phyloP scores from a whole-genome alignment of 768 basidiomycete species.

The Lactarius trivialis region DNA sequence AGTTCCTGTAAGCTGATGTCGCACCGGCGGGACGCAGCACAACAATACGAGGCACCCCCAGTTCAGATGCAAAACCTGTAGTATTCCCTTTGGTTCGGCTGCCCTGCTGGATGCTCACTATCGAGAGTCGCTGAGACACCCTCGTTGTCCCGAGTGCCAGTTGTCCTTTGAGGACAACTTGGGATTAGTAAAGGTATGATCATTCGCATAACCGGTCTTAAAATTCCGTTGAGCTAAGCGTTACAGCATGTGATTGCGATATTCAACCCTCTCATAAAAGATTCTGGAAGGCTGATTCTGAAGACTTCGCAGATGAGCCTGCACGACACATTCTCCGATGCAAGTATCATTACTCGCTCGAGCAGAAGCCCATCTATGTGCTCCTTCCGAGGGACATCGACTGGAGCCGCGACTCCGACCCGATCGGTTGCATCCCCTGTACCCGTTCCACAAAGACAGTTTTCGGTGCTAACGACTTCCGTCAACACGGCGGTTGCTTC shows the following conservation, averaged over 20 bases:
- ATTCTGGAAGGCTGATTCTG: slow-evolving; percentile 19
- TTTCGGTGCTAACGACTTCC: background rate
- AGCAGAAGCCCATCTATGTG: slow-evolving; percentile 13
- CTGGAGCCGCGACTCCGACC: background rate
- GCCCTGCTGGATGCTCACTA: slow-evolving; percentile 18
- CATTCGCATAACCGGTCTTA: background rate
- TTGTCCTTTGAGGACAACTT: slow-evolving; percentile 37
- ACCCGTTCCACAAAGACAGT: background rate
- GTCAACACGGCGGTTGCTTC: background rate
- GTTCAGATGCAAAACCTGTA: slow-evolving; percentile 13
- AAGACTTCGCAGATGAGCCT: slow-evolving; percentile 20
- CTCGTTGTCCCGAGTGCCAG: slow-evolving; percentile 40
- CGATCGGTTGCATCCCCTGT: slow-evolving; percentile 6
- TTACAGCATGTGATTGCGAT: slow-evolving; percentile 22
- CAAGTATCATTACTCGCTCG: slow-evolving; percentile 3
- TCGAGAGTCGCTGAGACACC: slow-evolving; percentile 36
- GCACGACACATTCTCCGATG: slow-evolving; percentile 7
- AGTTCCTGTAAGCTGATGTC: background rate
- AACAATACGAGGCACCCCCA: slow-evolving; percentile 9
- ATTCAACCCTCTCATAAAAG: slow-evolving; percentile 21
- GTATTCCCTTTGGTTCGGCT: slow-evolving; percentile 12
- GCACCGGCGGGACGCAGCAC: slow-evolving; percentile 9
- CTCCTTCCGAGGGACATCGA: background rate
- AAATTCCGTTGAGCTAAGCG: background rate
- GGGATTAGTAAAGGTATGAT: slow-evolving; percentile 34